Conservation (phyloP, 805 yeast species). For the Monosporozyma solicola region DNA sequence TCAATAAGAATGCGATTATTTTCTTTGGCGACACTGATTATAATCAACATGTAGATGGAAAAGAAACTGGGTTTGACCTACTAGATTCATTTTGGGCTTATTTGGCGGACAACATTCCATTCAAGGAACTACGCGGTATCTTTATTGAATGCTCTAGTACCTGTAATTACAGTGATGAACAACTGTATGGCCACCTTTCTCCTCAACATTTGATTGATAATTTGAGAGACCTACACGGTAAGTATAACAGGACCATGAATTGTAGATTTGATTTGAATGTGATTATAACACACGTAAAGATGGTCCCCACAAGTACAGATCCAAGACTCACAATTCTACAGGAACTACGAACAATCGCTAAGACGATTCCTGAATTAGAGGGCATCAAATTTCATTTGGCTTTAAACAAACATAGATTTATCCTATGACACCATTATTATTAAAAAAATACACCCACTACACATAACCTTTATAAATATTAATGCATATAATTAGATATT, state of each 20-base stretch:
- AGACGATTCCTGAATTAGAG: constrained; percentile 30
- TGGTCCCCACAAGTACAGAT: constrained; percentile 33
- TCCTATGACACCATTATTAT: background rate
- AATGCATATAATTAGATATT: background rate
- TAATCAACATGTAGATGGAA: background rate
- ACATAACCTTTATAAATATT: background rate
- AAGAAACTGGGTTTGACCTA: constrained; percentile 49
- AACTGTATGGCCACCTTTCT: constrained; percentile 73
- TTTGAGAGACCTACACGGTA: constrained; percentile 31
- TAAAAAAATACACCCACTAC: too few relatives aligned
- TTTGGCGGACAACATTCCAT: constrained; percentile 39
- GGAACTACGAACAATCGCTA: constrained; percentile 38
- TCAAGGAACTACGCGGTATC: constrained; percentile 41
- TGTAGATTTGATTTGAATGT: constrained; percentile 22
- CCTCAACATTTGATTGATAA: constrained; percentile 58
- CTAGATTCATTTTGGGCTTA: constrained; percentile 43
- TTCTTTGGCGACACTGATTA: constrained; percentile 78
- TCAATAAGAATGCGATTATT: constrained; percentile 35
- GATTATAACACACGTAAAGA: constrained; percentile 47
- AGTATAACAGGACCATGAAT: constrained; percentile 31
- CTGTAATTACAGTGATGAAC: constrained; percentile 33
- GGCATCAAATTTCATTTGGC: constrained; percentile 22
- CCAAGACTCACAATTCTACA: constrained; percentile 49
- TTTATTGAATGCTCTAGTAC: constrained; percentile 71
- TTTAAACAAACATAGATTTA: constrained; percentile 17